phyloP scores from a whole-genome alignment of 768 basidiomycete genomes.

The Neoboletus subvelutipes region DNA sequence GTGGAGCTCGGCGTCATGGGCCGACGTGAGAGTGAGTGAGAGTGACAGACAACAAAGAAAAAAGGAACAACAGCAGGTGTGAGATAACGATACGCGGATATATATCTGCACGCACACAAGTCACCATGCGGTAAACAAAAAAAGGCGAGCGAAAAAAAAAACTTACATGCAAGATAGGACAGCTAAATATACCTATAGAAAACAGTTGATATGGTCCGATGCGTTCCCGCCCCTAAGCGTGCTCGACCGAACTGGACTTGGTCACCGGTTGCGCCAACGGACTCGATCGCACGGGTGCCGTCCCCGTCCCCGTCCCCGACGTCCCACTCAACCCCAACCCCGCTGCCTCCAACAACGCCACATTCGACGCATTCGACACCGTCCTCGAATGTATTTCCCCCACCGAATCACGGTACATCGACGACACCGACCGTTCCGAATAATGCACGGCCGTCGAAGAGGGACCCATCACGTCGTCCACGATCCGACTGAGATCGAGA shows the following conservation, averaged over 20 bases:
- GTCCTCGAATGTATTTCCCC: slow-evolving; percentile 18
- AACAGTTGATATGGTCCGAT: too few relatives aligned
- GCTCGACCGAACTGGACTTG: background rate
- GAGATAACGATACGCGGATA: background rate
- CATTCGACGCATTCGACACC: slow-evolving; percentile 21
- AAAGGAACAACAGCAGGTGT: background rate
- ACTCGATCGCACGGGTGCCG: slow-evolving; percentile 17
- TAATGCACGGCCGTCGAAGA: slow-evolving; percentile 13
- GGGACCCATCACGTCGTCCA: slow-evolving; percentile 52
- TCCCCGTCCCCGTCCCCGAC: background rate
- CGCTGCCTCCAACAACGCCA: slow-evolving; percentile 23
- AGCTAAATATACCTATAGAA: background rate
- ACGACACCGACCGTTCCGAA: slow-evolving; percentile 26
- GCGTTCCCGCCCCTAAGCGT: background rate
- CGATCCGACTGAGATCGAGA: slow-evolving; percentile 41
- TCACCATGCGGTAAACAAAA: background rate
- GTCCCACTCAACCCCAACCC: slow-evolving; percentile 21
- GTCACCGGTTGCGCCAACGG: slow-evolving; percentile 18
- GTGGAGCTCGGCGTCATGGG: background rate
- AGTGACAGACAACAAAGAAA: background rate
- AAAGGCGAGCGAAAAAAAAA: background rate
- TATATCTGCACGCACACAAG: background rate
- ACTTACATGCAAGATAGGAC: slow-evolving; percentile 6
- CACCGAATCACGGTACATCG: slow-evolving; percentile 16
- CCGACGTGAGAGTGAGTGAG: background rate